phyloP scores from a whole-genome alignment of 345 rosid species.

The Pugionium cornutum region DNA sequence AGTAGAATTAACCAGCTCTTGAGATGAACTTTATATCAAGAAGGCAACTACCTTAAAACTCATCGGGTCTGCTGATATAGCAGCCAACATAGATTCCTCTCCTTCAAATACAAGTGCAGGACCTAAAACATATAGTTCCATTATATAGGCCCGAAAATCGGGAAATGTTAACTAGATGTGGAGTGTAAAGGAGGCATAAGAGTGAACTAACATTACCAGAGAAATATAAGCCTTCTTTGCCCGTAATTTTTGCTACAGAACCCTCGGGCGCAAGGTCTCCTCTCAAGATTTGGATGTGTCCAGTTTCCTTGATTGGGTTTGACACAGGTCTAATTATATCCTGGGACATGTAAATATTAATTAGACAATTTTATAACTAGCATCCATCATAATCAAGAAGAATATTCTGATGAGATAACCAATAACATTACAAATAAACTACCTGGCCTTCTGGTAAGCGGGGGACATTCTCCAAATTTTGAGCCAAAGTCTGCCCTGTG shows the following conservation, averaged over 20 bases:
- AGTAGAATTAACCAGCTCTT: background rate
- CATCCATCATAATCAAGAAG: constrained; percentile 25
- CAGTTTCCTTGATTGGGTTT: constrained; percentile 93
- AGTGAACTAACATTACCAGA: constrained; percentile 52
- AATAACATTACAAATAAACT: constrained; percentile 17
- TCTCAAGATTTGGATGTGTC: constrained; percentile 82
- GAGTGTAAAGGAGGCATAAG: constrained; percentile 1
- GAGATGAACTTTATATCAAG: constrained; percentile 4
- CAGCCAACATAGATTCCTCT: constrained; percentile 88
- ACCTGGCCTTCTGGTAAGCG: constrained; percentile 78
- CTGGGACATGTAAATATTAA: constrained; percentile 43
- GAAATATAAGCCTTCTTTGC: constrained; percentile 95
- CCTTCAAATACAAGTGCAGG: constrained; percentile 98
- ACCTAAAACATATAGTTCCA: constrained; percentile 52
- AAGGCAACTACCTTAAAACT: constrained; percentile 66
- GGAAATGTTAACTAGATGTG: constrained; percentile 3
- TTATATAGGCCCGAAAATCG: background rate
- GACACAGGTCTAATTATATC: constrained; percentile 70
- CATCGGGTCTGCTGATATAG: constrained; percentile 77
- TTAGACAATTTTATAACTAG: background rate
- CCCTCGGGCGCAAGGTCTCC: constrained; percentile 99
- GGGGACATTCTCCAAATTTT: constrained; percentile 69
- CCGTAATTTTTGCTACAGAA: constrained; percentile 98
- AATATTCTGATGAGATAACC: background rate
- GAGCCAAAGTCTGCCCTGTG: constrained; percentile 92